phyloP scores from a whole-genome alignment of 139 green algal genomes.

The Chlorella sp. region DNA sequence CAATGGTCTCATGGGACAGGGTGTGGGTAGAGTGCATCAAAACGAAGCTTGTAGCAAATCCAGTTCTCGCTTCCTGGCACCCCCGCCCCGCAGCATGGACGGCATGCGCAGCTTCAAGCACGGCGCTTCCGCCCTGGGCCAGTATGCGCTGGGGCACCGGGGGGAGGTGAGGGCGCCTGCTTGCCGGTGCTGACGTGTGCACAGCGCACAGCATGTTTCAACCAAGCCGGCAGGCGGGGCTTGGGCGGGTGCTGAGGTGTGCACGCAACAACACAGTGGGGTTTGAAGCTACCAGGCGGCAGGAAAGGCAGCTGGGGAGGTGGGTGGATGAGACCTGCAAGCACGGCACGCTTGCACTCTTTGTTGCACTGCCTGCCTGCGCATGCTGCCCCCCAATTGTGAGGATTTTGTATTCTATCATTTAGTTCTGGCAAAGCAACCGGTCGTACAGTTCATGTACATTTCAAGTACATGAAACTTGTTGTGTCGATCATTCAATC shows the following conservation, averaged over 20 bases:
- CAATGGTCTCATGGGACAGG: too few species aligned
- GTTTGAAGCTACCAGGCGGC: too few species aligned
- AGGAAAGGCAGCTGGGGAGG: neutral
- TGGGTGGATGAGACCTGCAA: neutral
- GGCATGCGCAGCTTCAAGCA: slow-evolving; percentile 62
- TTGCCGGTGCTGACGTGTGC: neutral
- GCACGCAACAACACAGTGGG: neutral
- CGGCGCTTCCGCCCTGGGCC: slow-evolving; percentile 67
- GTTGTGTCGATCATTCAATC: too few species aligned
- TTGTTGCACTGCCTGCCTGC: neutral
- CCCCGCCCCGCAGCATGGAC: slow-evolving; percentile 41
- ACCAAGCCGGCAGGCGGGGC: too few species aligned
- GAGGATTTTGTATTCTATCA: too few species aligned
- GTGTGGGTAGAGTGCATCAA: too few species aligned
- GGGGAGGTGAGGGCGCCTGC: slow-evolving; percentile 50
- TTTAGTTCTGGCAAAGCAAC: too few species aligned
- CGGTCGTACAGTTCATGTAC: too few species aligned
- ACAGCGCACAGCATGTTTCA: neutral
- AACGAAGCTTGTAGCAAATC: too few species aligned
- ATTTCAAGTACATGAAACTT: too few species aligned
- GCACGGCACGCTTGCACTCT: too few species aligned
- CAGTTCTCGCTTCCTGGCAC: too few species aligned
- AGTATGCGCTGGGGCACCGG: slow-evolving; percentile 65
- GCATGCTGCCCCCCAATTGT: neutral
- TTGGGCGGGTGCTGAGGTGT: neutral